phyloP scores from a whole-genome alignment of 208 protist genomes.

The Leishmania mexicana region DNA sequence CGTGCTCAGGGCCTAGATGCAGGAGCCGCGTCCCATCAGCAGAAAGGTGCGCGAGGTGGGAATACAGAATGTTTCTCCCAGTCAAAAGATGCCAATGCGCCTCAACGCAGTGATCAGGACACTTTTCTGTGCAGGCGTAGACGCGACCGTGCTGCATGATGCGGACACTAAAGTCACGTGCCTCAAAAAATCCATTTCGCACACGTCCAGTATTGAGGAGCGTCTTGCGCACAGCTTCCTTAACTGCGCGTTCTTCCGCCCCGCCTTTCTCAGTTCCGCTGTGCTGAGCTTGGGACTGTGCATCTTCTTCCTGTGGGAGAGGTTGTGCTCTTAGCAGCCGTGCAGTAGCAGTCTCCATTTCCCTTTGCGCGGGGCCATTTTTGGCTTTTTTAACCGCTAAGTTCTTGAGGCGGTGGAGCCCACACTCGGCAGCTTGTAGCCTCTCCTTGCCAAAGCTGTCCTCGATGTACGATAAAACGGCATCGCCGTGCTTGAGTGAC shows the following conservation, averaged over 20 bases:
- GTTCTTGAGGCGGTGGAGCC: conserved; percentile 8
- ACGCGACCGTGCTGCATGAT: conserved; percentile 73
- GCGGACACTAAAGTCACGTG: conserved; percentile 59
- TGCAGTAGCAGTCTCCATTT: neutral
- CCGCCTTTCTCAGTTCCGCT: conserved; percentile 17
- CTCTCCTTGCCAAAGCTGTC: conserved; percentile 29
- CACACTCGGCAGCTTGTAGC: conserved; percentile 3
- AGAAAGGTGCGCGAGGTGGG: conserved; percentile 74
- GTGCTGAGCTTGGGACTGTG: neutral
- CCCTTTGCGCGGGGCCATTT: neutral
- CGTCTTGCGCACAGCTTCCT: conserved; percentile 43
- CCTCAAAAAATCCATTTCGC: conserved; percentile 84
- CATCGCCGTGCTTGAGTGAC: conserved; percentile 45
- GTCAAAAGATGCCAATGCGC: conserved; percentile 86
- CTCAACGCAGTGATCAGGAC: conserved; percentile 60
- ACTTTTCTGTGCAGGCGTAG: conserved; percentile 78
- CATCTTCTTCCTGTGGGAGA: neutral
- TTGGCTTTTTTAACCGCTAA: conserved; percentile 5
- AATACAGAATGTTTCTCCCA: conserved; percentile 72
- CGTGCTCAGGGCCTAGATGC: conserved; percentile 78
- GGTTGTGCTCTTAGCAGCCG: neutral
- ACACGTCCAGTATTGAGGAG: conserved; percentile 77
- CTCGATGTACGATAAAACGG: conserved; percentile 58
- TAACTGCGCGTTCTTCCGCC: conserved; percentile 8
- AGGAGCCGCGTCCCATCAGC: conserved; percentile 55